Percentiles rank a stretch among this genome's conserved stretches.
Conservation (phyloP, 2,329 filamentous ascomycete genomes). For the Paraconiothyrium sp. region DNA sequence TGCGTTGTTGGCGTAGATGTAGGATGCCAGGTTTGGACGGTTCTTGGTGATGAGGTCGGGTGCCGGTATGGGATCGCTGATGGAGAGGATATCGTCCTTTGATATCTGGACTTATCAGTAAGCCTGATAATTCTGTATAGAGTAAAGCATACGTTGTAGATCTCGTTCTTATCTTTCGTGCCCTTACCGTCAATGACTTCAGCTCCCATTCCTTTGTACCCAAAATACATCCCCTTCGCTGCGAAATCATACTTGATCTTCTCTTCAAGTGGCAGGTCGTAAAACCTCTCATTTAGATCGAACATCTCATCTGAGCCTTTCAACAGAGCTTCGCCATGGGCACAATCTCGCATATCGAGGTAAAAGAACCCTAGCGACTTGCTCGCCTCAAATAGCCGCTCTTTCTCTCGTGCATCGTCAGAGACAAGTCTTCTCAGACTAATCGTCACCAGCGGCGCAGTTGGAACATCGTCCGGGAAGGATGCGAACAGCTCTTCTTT, state of each 20-base stretch:
- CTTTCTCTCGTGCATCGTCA: slow-evolving; percentile 1
- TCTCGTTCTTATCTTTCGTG: slow-evolving; percentile 17
- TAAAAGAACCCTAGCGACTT: slow-evolving; percentile 15
- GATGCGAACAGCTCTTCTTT: neutral
- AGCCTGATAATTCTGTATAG: neutral
- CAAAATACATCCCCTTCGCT: slow-evolving; percentile 11
- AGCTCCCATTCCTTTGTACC: slow-evolving; percentile 12
- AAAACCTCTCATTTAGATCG: slow-evolving; percentile 11
- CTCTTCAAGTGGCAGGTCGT: slow-evolving; percentile 4
- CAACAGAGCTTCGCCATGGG: slow-evolving; percentile 2
- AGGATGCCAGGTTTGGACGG: neutral
- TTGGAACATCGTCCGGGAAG: slow-evolving; percentile 15
- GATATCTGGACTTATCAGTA: slow-evolving; percentile 2
- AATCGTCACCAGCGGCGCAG: slow-evolving; percentile 7
- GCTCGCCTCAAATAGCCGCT: slow-evolving; percentile 13
- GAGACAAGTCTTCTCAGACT: slow-evolving; percentile 1
- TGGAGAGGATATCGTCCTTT: slow-evolving; percentile 14
- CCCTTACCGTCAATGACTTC: slow-evolving; percentile 15
- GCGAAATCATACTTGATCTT: slow-evolving; percentile 16
- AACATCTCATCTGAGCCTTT: slow-evolving; percentile 5
- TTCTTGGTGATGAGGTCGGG: slow-evolving; percentile 9
- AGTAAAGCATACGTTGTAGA: slow-evolving; percentile 6
- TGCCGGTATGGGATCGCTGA: slow-evolving; percentile 7
- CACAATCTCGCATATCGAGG: slow-evolving; percentile 6
- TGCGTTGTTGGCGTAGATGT: slow-evolving; percentile 9